Evolutionary conservation across 2,329 filamentous ascomycete genomes (phyloP), one percentile per base, ranked within the genome.

Genomic region (Neoarthrinium moseri): DNA sequence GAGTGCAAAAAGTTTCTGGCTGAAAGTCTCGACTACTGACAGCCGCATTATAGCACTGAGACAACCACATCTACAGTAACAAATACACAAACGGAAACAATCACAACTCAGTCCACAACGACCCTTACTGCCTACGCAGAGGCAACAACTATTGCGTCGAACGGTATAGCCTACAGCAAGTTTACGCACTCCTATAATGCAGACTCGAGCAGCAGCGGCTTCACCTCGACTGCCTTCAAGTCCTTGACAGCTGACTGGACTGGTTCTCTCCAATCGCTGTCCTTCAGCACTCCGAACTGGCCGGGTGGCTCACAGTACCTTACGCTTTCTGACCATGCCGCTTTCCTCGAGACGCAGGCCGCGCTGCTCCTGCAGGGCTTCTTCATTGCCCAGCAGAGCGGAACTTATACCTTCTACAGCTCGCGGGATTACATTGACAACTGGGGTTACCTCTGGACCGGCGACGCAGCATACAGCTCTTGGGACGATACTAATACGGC

Each of bases 401-500:
- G 49, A 23, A 45, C 37, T 2, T 51, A 48, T 46, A 44, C 44
- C 13, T 42, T 51, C 41, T 6, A 26, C 18, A 42, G 27, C 7
- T 29, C 37, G 10, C 10, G 20, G 10, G 42, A 36, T n/a, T 23
- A 30, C 23, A 43, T 49, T 30, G 49, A 53, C 38, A 51, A 53
- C 49, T 53, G 49, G 37, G 46, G 43, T 4, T 45, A 51, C 36
- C 46, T 51, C 35, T 53, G 51, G 51, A 43, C 42, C n/a, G 46
- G 49, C 44, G 46, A 43, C 21, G 43, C 36, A n/a, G 44, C 49
- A 5, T 42, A 46, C 44, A 27, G 38, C 26, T 33, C 33, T 12
- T 55, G 48, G 44, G 33, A 47, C 35, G 54, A 57, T 34, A 27
- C 36, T 13, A 43, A 55, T 45, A 46, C 55, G 26, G 51, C 49